A percentile compares a stretch with the other conserved stretches of the same genome.
These are phyloP conservation scores for Trichoderma virens DNA, from an alignment of 495 filamentous ascomycete species.

Conservation along the genomic window DNA sequence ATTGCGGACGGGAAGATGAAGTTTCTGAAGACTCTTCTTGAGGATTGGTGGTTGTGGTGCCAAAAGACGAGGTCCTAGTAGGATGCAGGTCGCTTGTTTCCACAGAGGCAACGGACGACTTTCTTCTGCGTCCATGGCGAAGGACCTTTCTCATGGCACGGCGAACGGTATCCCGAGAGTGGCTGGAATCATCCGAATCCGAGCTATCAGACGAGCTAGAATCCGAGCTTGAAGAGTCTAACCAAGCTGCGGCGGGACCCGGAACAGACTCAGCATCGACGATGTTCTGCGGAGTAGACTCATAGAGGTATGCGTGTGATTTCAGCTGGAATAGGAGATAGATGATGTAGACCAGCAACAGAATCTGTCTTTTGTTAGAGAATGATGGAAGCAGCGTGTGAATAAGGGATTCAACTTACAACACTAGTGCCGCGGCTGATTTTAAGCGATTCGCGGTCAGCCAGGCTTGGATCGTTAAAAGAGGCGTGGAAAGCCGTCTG, in stretches of 20 bases:
- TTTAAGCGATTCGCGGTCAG: constrained; percentile 63
- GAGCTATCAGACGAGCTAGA: constrained; percentile 44
- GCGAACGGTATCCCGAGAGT: constrained; percentile 55
- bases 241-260: constrained; percentile 71
- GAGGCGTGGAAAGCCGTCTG: constrained; percentile 89
- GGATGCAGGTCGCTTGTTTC: constrained; percentile 23
- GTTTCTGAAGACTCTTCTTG: constrained; percentile 19
- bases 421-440: constrained; percentile 87
- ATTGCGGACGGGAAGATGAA: constrained; percentile 17
- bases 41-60: constrained; percentile 18
- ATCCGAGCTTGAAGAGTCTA: constrained; percentile 59
- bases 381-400: background rate
- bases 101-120: constrained; percentile 61
- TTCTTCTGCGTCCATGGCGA: constrained; percentile 53
- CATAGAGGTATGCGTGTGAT: constrained; percentile 86
- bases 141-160: constrained; percentile 62
- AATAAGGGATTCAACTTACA: constrained; percentile 34
- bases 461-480: constrained; percentile 52
- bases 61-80: constrained; percentile 22
- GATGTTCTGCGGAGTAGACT: constrained; percentile 78
- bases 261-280: constrained; percentile 85
- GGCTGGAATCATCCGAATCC: constrained; percentile 55
- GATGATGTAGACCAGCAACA: constrained; percentile 74
- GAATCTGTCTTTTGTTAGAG: constrained; percentile 39
- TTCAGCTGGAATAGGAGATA: constrained; percentile 89